Base-by-base conservation (phyloP, 805 yeast genomes). In the Dipodascopsis uninucleata region DNA sequence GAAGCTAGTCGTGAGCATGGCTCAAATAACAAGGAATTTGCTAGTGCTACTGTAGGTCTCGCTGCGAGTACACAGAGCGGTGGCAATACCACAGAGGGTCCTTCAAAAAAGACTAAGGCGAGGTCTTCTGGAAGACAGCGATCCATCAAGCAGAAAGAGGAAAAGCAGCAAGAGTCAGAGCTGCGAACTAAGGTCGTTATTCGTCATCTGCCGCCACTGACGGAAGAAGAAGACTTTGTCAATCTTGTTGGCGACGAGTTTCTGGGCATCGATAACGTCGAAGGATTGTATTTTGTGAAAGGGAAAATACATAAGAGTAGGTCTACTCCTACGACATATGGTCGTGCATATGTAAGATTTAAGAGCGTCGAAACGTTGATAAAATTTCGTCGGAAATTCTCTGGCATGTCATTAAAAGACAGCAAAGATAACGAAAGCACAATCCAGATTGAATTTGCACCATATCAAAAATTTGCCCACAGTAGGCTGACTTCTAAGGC, bases 181-280 rank as follows among this genome's bases (percentile, higher is more conserved):
- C 21, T 28, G 17, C 31, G 32, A 16, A 29, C 45, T 7, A 68
- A 62, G 46, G 43, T 70, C 4, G 67, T 69, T 7, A 29, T 74
- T 4, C 63, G 79, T 32, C 50, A 66, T n/a, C 56, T 75, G 31
- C 79, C 79, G 9, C 75, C 78, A 2, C 56, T 60, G 39, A 54
- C 69, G 41, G 59, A 62, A 1, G 64, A 65, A 43, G 61, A 55
- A 7, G 65, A 64, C 43, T 71, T 71, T n/a, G n/a, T n/a, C 50
- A 48, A 55, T 33, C 50, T 47, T 12, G 61, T 63, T 31, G 42
- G 64, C 10, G 53, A 54, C 28, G 52, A 60, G 3, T 49, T 46
- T 31, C 28, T 56, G 14, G 55, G 58, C 28, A 55, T 54, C 8
- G 51, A 53, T 12, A 45, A 52, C 2, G 54, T 52, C 20, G 57